Percentiles rank a stretch among this genome's conserved stretches.
Evolutionary conservation across 441 rosid genomes (phyloP).

Genomic region (Adansonia rubrostipa): DNA sequence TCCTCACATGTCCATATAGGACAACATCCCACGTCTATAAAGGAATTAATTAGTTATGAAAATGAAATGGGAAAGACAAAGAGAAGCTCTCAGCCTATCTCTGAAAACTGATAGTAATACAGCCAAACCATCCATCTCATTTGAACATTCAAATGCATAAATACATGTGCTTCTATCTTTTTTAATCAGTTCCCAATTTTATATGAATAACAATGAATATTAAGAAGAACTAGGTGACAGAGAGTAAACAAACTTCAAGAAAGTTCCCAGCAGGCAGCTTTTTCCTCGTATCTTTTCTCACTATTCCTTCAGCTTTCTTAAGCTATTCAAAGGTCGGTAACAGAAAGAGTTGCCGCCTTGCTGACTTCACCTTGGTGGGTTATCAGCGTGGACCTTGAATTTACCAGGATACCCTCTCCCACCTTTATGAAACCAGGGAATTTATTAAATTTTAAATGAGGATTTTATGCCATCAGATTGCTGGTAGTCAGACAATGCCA

Average conservation of each 20-base stretch:
- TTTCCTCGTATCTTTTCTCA: not conserved
- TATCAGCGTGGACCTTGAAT: not conserved
- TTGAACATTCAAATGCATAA: not conserved
- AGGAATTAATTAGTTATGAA: conserved; percentile 12
- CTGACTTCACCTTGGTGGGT: not conserved
- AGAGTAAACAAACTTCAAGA: conserved; percentile 20
- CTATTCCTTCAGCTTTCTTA: not conserved
- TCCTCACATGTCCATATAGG: not conserved
- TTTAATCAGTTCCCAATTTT: not conserved
- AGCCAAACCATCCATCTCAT: not conserved
- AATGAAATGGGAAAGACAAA: not conserved
- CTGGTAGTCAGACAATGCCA: not conserved
- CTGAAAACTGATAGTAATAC: conserved; percentile 3
- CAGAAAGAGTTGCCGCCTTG: not conserved
- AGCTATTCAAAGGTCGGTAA: not conserved
- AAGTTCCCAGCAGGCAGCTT: not conserved
- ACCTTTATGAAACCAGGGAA: not conserved
- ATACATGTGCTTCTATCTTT: not conserved
- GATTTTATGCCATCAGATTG: not conserved
- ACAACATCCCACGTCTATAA: not conserved
- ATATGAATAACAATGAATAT: not conserved
- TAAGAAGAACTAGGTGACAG: not conserved
- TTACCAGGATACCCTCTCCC: conserved; percentile 7
- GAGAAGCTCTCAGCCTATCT: not conserved
- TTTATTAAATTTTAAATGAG: no score